Evolutionary conservation across 1,284 basidiomycete species (phyloP), one percentile per base, ranked within the genome.

Genomic region (Cutaneotrichosporon cyanovorans): DNA sequence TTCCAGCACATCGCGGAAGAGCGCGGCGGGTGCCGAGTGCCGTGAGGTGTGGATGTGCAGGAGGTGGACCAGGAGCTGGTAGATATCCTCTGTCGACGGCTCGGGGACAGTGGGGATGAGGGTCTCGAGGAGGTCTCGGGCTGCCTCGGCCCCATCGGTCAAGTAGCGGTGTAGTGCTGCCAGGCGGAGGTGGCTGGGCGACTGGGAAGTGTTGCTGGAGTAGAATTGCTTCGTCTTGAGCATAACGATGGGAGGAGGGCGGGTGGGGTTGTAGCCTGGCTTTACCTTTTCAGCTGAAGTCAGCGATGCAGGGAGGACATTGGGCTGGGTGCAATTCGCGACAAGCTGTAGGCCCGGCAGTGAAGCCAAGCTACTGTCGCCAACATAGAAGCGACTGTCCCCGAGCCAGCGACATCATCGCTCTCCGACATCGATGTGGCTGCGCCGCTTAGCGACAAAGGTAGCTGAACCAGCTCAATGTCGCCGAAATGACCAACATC

Each of bases 1-100:
- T 49, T 74, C 72, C 5, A 75, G 60, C 3, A 68, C 53, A 5
- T 56, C 50, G 0, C 75, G 61, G 14, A 69, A 37, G 8, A 66
- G 51, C 0, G 60, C 51, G 0, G 73, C 68, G 0, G 62, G 65
- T 0, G 45, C 63, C 0, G 63, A 46, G 28, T 61, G 55, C 0
- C 61, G 62, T 0, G 52, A 47, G 0, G 48, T 44, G 52, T 75
- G 67, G 0, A 60, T 50, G 54, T 68, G 65, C 2, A 74, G 52
- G 0, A 74, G 55, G 37, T 68, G 62, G 41, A 59, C 50, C 21
- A 72, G 62, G 7, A 69, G 50, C 47, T 74, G 68, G 20, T 62
- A 55, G 1, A 64, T 52, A 37, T 68, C 61, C 56, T 75, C 74
- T 3, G 60, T 48, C 20, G 62, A 53, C 2, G 51, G 48, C 4